phyloP scores from a whole-genome alignment of 1,284 basidiomycete species.

The Exobasidium rhododendri region DNA sequence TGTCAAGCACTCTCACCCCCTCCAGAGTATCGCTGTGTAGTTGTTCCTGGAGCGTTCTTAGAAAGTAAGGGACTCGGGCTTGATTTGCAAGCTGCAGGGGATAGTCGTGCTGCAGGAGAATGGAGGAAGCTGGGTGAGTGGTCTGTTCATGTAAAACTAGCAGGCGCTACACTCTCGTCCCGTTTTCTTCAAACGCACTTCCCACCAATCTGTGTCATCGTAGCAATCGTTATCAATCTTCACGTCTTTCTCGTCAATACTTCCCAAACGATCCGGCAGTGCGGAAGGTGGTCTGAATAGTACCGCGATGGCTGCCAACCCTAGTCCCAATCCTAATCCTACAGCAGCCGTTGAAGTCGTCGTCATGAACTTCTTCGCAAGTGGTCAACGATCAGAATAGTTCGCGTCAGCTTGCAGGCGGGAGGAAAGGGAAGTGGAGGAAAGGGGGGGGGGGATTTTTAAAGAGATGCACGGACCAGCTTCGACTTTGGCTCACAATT shows the following conservation, averaged over 20 bases:
- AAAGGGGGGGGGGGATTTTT: too few species aligned
- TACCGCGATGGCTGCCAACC: background rate
- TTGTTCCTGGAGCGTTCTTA: conserved; percentile 8
- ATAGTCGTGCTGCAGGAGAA: conserved; percentile 9
- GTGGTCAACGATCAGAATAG: too few species aligned
- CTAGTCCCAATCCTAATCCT: background rate
- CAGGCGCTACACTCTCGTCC: background rate
- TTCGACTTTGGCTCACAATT: too few species aligned
- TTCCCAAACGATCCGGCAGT: conserved; percentile 41
- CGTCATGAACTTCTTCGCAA: too few species aligned
- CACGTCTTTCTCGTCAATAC: conserved; percentile 40
- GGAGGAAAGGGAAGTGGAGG: too few species aligned
- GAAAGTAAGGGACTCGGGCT: conserved; percentile 28
- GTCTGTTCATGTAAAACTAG: too few species aligned
- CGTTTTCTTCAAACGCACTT: background rate
- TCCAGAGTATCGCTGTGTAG: background rate
- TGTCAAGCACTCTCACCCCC: conserved; percentile 22
- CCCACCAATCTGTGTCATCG: conserved; percentile 21
- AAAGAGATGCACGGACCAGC: too few species aligned
- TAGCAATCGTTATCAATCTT: conserved; percentile 33
- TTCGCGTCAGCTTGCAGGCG: too few species aligned
- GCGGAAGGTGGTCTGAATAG: background rate
- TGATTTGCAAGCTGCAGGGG: conserved; percentile 24
- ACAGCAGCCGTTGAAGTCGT: too few species aligned
- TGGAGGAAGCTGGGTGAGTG: background rate